Base-by-base conservation (phyloP, 192 early-diverging fungal genomes). In the Dispira simplex region DNA sequence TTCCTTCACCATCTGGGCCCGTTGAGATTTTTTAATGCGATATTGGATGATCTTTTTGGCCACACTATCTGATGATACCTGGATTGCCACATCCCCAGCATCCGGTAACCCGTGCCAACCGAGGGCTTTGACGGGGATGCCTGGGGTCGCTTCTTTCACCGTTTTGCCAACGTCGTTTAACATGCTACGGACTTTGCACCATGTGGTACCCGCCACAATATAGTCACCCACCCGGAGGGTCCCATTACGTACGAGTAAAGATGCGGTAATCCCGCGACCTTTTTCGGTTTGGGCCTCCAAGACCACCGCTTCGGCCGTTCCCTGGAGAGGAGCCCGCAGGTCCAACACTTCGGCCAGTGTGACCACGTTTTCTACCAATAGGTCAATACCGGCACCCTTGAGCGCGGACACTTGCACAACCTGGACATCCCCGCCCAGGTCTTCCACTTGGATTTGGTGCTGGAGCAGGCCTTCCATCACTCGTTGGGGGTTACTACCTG, bases 81-180 rank as follows among this genome's bases (percentile, higher is more conserved):
- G 85, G 25, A 98, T 66, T 18, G 87, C 90, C 68, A 85, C 77
- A 65, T 98, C 93, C 26, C 95, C 95, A 16, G 95, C 91, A 45
- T 77, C 73, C 9, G 95, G 95, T 28, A 95, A 74, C 11, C 89
- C 89, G 65, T 91, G 90, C 95, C 95, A 98, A 4, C 95, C 95
- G 68, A 82, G 85, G 13, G 95, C 79, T 66, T 88, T 81, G 48
- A 95, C 91, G 5, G 95, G 89, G 2, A 75, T 80, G 21, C 90
- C 90, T 3, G 95, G 95, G 12, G 79, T 79, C n/a, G 89, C 92
- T 64, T 81, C 72, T 65, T 83, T 80, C 11, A 95, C 70, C 1
- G 73, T 46, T 46, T 81, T 78, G 18, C 90, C 88, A 46, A 78
- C 75, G 63, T 96, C 90, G 64, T 94, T 88, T 1, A 78, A 78